phyloP scores from a whole-genome alignment of 2,329 filamentous ascomycete species.

The Aspergillus thermomutatus region DNA sequence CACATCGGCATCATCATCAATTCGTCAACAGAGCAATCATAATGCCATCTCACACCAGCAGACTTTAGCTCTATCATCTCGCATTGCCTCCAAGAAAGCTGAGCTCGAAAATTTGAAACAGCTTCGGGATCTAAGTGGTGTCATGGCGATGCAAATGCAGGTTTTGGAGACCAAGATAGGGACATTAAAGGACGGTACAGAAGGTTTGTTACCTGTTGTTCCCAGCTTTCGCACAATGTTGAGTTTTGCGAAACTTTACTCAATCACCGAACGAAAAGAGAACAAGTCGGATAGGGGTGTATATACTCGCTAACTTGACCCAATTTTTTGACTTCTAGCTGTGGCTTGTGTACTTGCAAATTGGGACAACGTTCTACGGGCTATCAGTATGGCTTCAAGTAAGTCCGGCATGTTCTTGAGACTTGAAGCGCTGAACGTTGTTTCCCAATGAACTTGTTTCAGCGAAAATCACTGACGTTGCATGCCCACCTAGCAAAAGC shows the following conservation, averaged over 20 bases:
- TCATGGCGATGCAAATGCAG: slow-evolving; percentile 62
- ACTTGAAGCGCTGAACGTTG: neutral
- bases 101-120: slow-evolving; percentile 62
- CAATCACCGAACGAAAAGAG: neutral
- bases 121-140: slow-evolving; percentile 58
- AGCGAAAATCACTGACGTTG: slow-evolving; percentile 1
- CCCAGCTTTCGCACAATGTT: neutral
- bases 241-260: slow-evolving; percentile 9
- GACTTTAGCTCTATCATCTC: slow-evolving; percentile 56
- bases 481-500: slow-evolving; percentile 24
- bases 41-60: slow-evolving; percentile 42
- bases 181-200: slow-evolving; percentile 60
- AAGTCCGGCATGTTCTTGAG: slow-evolving; percentile 29
- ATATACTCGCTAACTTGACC: neutral
- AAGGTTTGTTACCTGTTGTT: slow-evolving; percentile 43
- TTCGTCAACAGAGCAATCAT: slow-evolving; percentile 30
- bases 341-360: slow-evolving; percentile 65
- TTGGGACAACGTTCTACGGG: slow-evolving; percentile 63
- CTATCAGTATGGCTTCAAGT: slow-evolving; percentile 64
- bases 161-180: slow-evolving; percentile 58
- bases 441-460: neutral
- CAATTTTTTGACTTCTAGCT: slow-evolving; percentile 38
- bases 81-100: slow-evolving; percentile 61
- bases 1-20: slow-evolving; percentile 21
- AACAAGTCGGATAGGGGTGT: neutral